Evolutionary conservation across 106 monocot species (phyloP).

Genomic region (Allium sativum): DNA sequence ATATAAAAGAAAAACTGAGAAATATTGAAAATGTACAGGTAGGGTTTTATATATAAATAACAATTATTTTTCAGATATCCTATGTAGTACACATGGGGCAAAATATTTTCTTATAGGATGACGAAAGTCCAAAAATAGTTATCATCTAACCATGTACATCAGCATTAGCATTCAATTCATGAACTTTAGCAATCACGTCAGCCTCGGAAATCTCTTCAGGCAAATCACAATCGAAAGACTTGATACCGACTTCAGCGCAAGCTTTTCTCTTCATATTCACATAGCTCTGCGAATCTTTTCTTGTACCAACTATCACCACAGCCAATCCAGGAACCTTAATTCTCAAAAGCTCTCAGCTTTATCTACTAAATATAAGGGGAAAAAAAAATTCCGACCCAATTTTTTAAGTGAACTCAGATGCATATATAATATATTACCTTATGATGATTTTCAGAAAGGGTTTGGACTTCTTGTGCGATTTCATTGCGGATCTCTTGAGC

Average conservation of each 20-base stretch:
- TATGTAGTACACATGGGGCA: too few relatives aligned
- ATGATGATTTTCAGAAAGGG: conserved; percentile 33
- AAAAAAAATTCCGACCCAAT: neutral
- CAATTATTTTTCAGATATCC: too few relatives aligned
- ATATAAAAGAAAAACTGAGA: too few relatives aligned
- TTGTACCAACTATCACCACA: conserved; percentile 74
- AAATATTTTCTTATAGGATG: too few relatives aligned
- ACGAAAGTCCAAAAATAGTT: neutral
- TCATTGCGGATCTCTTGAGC: conserved; percentile 66
- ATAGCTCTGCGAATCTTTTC: conserved; percentile 86
- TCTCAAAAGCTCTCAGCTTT: conserved; percentile 6
- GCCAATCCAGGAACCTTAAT: conserved; percentile 80
- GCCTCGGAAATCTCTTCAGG: conserved; percentile 58
- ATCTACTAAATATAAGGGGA: neutral
- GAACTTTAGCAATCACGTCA: conserved; percentile 49
- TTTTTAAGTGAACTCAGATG: neutral
- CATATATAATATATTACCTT: conserved; percentile 14
- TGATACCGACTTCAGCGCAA: conserved; percentile 87
- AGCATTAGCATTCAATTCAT: conserved; percentile 56
- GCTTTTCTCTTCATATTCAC: conserved; percentile 91
- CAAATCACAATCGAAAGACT: conserved; percentile 55
- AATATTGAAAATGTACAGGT: too few relatives aligned
- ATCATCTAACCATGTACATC: conserved; percentile 53
- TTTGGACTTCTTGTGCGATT: conserved; percentile 63
- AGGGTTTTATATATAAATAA: too few relatives aligned